Evolutionary conservation across 495 filamentous ascomycete species (phyloP), one percentile per base, ranked within the genome.

Genomic region (Venustampulla echinocandica): DNA sequence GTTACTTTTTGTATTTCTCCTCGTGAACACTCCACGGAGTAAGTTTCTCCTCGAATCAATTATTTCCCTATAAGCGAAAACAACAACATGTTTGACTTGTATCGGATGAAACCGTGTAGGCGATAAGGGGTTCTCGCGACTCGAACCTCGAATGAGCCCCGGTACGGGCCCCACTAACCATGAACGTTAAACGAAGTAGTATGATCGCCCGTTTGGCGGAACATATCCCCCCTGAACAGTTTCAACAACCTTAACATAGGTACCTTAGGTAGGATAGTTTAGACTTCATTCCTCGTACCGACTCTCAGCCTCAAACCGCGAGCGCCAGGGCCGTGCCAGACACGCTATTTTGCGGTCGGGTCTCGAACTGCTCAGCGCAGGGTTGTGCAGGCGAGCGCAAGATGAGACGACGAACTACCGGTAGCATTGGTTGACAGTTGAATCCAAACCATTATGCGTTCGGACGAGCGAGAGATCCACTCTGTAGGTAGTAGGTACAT

Each of bases 391-490:
- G 15, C 13, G 24, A 30, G 10, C 41, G 34, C 48, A 51, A 41
- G 41, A 44, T 51, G 43, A 52, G 42, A 52, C 44, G 42, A 27
- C 10, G 49, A 52, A 47, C 35, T n/a, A n/a, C n/a, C n/a, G n/a
- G n/a, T n/a, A n/a, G n/a, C n/a, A n/a, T n/a, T n/a, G n/a, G n/a
- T n/a, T n/a, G n/a, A n/a, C n/a, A n/a, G n/a, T n/a, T 27, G 43
- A 52, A 52, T 52, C 49, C 43, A 52, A 52, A 46, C 49, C 30
- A 17, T 47, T 20, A 52, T 47, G 49, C 49, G 28, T 38, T 36
- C 15, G 28, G 36, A 17, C 11, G 32, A 37, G n/a, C n/a, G n/a
- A n/a, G n/a, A n/a, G n/a, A n/a, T n/a, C n/a, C n/a, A n/a, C n/a
- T n/a, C n/a, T n/a, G n/a, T n/a, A n/a, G n/a, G 28, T 9, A 5